A percentile compares a stretch with the other conserved stretches of the same genome.
phyloP scores from a whole-genome alignment of 2,329 filamentous ascomycete species.

The Claviceps monticola region DNA sequence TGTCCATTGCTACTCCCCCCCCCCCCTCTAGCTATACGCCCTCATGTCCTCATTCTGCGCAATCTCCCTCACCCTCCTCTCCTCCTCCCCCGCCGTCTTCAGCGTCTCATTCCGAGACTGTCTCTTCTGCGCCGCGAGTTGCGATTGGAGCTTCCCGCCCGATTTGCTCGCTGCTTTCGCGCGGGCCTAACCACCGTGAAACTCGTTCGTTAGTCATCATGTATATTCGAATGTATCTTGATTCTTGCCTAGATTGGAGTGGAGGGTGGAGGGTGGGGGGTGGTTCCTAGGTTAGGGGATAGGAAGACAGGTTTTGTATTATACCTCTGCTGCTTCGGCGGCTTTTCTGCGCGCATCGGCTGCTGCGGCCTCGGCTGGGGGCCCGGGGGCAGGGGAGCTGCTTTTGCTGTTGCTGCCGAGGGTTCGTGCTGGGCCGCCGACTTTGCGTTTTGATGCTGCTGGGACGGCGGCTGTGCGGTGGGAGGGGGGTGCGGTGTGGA shows the following conservation, averaged over 20 bases:
- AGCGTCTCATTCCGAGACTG: conserved; percentile 57
- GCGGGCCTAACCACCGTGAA: conserved; percentile 39
- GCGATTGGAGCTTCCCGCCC: conserved; percentile 51
- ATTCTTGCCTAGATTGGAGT: neutral
- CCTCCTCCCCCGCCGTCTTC: conserved; percentile 51
- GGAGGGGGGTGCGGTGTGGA: conserved; percentile 40
- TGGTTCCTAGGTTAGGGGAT: conserved; percentile 14
- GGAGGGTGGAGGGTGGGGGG: neutral
- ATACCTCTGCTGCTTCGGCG: conserved; percentile 72
- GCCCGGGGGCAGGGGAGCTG: conserved; percentile 19
- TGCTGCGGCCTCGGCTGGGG: conserved; percentile 12
- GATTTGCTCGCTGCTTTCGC: conserved; percentile 41
- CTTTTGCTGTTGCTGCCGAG: conserved; percentile 33
- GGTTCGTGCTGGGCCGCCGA: conserved; percentile 46
- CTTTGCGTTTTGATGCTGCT: conserved; percentile 18
- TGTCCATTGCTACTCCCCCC: neutral
- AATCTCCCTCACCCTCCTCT: conserved; percentile 51
- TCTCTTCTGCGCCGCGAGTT: conserved; percentile 63
- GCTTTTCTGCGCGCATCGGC: conserved; percentile 54
- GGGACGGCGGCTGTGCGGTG: conserved; percentile 37
- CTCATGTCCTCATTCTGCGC: conserved; percentile 38
- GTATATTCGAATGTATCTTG: too few species aligned
- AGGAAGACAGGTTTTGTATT: neutral
- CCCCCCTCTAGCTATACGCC: conserved; percentile 18
- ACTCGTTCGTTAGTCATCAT: too few species aligned